Evolutionary conservation across 83 land plant species (phyloP), one percentile per base, ranked within the genome.

Genomic region (Thuja plicata): DNA sequence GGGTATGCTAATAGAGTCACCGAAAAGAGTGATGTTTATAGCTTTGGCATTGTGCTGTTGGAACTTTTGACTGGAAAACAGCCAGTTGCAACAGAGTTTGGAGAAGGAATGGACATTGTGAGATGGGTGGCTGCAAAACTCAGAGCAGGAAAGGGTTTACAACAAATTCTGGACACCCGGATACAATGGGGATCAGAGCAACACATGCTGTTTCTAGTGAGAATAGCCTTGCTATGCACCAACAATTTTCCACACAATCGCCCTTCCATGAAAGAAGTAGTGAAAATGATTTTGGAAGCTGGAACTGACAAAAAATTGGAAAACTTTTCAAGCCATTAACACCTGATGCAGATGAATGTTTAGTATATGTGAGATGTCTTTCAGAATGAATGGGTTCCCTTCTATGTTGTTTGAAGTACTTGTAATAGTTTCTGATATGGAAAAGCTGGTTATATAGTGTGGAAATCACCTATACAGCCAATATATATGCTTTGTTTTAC

Each of bases 21-120:
- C 3, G 88, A 89, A 41, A 91, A 91, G 90, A 77, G 90, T 50
- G 91, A 90, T 77, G 90, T 89, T 1, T 91, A 85, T 45, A 91
- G 90, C 73, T 91, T 89, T 52, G 91, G 91, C 66, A 90, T 91
- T 35, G 91, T 91, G 87, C 88, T 91, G 16, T 50, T 91, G 30
- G 90, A 91, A 77, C 90, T 91, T 27, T 60, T 91, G 50, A 91
- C 90, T 34, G 88, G 91, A n/a, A 89, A 85, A 85, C 89, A 79
- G 50, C 87, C 91, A 52, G 32, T 66, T 19, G 85, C 40, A 46
- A 30, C 88, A n/a, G 87, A 90, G 66, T 83, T 88, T 57, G 87
- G 90, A 43, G 91, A 82, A 13, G 91, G 88, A 38, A 37, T 79
- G 87, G 91, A 85, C 45, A 84, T 90, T 30, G 87, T 88, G 35